These are phyloP conservation scores for Rhodotorula graminis DNA, from an alignment of 768 basidiomycete species.

Conservation along the genomic window DNA sequence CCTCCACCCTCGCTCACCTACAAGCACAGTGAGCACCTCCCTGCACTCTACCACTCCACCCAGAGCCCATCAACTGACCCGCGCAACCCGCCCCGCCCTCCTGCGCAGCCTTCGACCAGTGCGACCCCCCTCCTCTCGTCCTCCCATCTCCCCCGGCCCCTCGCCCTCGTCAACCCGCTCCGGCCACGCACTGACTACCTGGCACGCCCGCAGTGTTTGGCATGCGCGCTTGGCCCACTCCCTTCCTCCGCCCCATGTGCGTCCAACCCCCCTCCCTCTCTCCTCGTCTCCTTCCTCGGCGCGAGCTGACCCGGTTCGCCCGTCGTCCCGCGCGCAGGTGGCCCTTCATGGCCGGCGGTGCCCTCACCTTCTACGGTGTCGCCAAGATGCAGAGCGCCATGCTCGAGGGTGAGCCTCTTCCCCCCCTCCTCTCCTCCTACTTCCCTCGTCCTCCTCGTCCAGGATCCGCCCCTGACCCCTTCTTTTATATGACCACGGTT, in stretches of 20 bases:
- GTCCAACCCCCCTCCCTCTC: not conserved
- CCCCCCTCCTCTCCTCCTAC: not conserved
- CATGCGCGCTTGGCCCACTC: constrained; percentile 39
- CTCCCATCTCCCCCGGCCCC: not conserved
- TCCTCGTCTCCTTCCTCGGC: not conserved
- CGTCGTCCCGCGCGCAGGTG: constrained; percentile 6
- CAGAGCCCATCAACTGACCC: not conserved
- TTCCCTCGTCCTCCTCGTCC: not conserved
- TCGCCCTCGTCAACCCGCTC: not conserved
- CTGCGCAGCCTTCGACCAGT: not conserved
- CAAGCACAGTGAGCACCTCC: not conserved
- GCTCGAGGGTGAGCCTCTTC: constrained; percentile 23
- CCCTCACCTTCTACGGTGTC: constrained; percentile 41
- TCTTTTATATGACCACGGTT: not conserved
- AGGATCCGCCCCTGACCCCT: no score
- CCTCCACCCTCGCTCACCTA: not conserved
- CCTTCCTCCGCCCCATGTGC: constrained; percentile 40
- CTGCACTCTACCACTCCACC: not conserved
- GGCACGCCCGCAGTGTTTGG: constrained; percentile 22
- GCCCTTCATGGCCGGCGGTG: constrained; percentile 42
- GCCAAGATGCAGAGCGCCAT: constrained; percentile 34
- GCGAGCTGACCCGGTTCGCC: not conserved
- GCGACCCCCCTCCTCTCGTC: not conserved
- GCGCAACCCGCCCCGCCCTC: not conserved
- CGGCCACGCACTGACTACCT: not conserved